phyloP scores from a whole-genome alignment of 2,329 filamentous ascomycete species.

The Aspergillus quadricinctus region DNA sequence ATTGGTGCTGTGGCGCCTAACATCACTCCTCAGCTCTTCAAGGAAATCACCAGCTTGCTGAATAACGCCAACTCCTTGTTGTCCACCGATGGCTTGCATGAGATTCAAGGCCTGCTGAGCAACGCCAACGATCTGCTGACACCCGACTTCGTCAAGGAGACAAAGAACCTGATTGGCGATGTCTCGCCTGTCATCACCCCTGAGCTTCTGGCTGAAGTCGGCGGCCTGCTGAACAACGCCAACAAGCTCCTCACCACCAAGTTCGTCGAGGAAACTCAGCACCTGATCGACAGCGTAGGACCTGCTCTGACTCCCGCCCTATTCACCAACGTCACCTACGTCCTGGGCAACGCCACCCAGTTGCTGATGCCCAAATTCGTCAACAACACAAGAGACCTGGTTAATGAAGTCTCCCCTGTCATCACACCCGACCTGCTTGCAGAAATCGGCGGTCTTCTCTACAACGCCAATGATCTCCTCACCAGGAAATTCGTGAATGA shows the following conservation, averaged over 20 bases:
- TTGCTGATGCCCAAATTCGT: constrained; percentile 30
- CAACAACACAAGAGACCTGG: constrained; percentile 23
- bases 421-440: constrained; percentile 25
- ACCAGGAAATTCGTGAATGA: constrained; percentile 23
- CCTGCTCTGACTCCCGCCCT: constrained; percentile 24
- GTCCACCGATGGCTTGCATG: constrained; percentile 17
- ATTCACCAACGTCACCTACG: constrained; percentile 23
- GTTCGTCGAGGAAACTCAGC: constrained; percentile 23
- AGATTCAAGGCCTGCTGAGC: constrained; percentile 11
- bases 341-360: constrained; percentile 28
- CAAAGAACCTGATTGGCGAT: constrained; percentile 12
- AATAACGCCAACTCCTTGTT: constrained; percentile 15
- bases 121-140: constrained; percentile 23
- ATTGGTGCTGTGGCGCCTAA: constrained; percentile 12
- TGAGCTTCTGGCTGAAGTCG: constrained; percentile 18
- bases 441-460: constrained; percentile 20
- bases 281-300: constrained; percentile 17
- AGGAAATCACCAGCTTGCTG: constrained; percentile 5
- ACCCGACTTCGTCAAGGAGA: constrained; percentile 20
- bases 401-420: constrained; percentile 25
- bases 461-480: constrained; percentile 15
- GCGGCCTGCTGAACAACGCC: constrained; percentile 19
- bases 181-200: constrained; percentile 8
- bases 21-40: constrained; percentile 7
- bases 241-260: constrained; percentile 23